Evolutionary conservation across 2,329 filamentous ascomycete species (phyloP), one percentile per base, ranked within the genome.

Genomic region (Alternaria longipes): DNA sequence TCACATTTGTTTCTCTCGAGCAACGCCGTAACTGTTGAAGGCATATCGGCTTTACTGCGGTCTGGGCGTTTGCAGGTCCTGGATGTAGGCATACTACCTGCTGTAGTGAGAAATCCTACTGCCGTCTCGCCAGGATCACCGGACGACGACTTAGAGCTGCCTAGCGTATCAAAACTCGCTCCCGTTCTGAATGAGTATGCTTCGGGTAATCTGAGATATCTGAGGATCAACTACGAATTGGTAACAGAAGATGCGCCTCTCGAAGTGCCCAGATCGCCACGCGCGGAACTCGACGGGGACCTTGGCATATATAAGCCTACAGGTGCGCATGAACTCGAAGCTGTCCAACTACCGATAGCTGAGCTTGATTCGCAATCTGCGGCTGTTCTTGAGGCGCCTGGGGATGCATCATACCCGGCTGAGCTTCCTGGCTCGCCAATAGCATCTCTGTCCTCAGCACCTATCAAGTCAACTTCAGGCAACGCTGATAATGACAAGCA

Each of bases 1-100:
- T 89, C 87, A 0, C 87, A 89, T 75, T 76, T 89, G 3, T 87
- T 87, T 67, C 81, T 89, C 14, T 81, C 86, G 4, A 81, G 82
- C 8, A 89, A 89, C 58, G 67, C 77, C 3, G 71, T 89, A 5
- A 87, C 85, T 1, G 81, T 86, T 0, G 85, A 87, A 70, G 86
- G 85, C 0, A 75, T 86, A 6, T 84, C 83, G 4, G 83, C 82
- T 16, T 76, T 89, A 5, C 68, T 88, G 11, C 76, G 82, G 50
- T 85, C 85, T 8, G 79, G 77, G 54, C 79, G 82, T 32, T 75
- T 89, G 8, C 81, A 86, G 65, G 83, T 86, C 3, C 77, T 89
- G 3, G 87, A 89, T 74, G 79, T 81, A 32, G 86, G 86, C 1
- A 83, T 80, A 3, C 77, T 87, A 22, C 80, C 66, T 54, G 64